Conservation (phyloP, 257 asterid species). For the Euphrasia confusa region DNA sequence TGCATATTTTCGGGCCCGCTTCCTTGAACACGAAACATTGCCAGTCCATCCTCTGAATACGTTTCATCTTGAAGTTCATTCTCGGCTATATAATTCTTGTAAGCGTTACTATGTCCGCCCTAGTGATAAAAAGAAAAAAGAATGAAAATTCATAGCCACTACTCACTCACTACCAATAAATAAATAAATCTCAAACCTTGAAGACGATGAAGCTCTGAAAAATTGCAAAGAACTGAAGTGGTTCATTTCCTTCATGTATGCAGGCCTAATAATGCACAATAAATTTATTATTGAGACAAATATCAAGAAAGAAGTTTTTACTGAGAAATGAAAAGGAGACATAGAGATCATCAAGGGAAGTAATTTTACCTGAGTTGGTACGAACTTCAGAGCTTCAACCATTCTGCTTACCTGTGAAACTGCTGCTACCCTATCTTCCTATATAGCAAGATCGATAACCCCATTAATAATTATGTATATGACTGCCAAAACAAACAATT, state of each 20-base stretch:
- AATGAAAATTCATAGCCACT: constrained; percentile 17
- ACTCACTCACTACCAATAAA: constrained; percentile 35
- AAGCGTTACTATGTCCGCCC: constrained; percentile 95
- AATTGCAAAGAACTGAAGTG: constrained; percentile 85
- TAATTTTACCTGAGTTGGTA: constrained; percentile 70
- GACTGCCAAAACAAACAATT: background rate
- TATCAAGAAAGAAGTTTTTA: constrained; percentile 13
- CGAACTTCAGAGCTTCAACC: constrained; percentile 73
- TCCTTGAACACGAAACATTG: constrained; percentile 93
- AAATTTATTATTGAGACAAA: constrained; percentile 28
- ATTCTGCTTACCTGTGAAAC: constrained; percentile 84
- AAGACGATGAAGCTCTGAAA: constrained; percentile 86
- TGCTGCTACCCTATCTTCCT: constrained; percentile 84
- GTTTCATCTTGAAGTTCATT: constrained; percentile 80
- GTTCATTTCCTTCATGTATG: constrained; percentile 79
- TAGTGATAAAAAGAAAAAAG: constrained; percentile 34
- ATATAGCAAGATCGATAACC: constrained; percentile 26
- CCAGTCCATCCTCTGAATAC: constrained; percentile 76
- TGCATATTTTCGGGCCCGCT: constrained; percentile 98
- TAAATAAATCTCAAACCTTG: constrained; percentile 56
- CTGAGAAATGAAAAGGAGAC: constrained; percentile 14
- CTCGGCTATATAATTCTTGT: constrained; percentile 68
- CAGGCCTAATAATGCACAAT: constrained; percentile 51
- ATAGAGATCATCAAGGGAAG: constrained; percentile 26
- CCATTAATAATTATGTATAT: constrained; percentile 9